phyloP scores from a whole-genome alignment of 1,284 basidiomycete species.

The Violaceomyces palustris region DNA sequence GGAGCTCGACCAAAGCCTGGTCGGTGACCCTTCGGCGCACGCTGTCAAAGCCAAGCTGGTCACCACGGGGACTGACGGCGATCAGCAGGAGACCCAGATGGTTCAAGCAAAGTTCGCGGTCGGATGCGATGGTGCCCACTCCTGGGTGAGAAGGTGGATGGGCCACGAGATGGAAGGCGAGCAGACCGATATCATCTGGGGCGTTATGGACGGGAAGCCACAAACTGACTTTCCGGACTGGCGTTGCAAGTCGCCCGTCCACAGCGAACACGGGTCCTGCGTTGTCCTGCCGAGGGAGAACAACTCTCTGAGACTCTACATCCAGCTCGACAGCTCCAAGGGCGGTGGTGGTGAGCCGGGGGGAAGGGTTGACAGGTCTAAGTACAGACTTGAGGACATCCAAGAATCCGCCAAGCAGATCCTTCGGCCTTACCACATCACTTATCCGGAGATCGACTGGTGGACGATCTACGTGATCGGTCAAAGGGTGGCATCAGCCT shows the following conservation, averaged over 20 bases:
- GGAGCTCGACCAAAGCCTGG: too few species aligned
- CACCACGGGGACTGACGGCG: too few species aligned
- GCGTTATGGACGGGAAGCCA: slow-evolving; percentile 26
- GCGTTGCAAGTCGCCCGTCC: slow-evolving; percentile 65
- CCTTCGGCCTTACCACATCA: slow-evolving; percentile 65
- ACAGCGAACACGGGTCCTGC: slow-evolving; percentile 58
- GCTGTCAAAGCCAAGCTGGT: too few species aligned
- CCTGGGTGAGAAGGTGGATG: slow-evolving; percentile 16
- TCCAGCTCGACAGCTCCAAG: slow-evolving; percentile 63
- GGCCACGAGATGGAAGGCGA: slow-evolving; percentile 50
- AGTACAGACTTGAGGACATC: slow-evolving; percentile 62
- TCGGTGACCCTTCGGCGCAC: slow-evolving; percentile 7
- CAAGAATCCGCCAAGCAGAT: slow-evolving; percentile 64
- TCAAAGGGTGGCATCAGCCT: slow-evolving; percentile 14
- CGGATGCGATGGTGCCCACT: slow-evolving; percentile 24
- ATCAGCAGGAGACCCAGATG: slow-evolving; percentile 14
- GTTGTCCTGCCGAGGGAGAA: slow-evolving; percentile 69
- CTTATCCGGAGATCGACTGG: slow-evolving; percentile 66
- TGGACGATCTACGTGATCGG: slow-evolving; percentile 57
- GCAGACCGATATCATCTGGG: slow-evolving; percentile 53
- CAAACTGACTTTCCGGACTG: slow-evolving; percentile 62
- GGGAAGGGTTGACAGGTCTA: slow-evolving; percentile 64
- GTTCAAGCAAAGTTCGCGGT: slow-evolving; percentile 26
- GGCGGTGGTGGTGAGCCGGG: too few species aligned
- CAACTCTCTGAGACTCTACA: slow-evolving; percentile 68